Percentiles rank a stretch among this genome's conserved stretches.
Conservation (phyloP, 371 early-diverging fungal genomes). For the Vairimorpha necatrix region DNA sequence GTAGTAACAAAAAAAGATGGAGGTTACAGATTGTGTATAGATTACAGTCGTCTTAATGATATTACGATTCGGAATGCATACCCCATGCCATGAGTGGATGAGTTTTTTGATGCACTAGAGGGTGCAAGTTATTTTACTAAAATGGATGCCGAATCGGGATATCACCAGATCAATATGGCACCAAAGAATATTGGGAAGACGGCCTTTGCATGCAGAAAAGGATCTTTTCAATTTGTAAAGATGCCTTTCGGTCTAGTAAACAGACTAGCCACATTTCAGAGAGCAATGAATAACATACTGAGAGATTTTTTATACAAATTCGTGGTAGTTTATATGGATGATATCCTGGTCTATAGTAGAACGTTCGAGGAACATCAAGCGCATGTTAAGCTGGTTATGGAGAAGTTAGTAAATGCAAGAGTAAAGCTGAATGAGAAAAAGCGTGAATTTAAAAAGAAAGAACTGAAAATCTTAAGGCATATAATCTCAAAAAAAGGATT, state of each 20-base stretch:
- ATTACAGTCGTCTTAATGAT: conserved; percentile 31
- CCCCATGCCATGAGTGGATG: conserved; percentile 33
- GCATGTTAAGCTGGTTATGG: conserved; percentile 5
- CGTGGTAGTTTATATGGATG: conserved; percentile 39
- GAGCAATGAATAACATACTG: conserved; percentile 40
- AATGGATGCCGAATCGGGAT: conserved; percentile 64
- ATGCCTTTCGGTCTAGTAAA: conserved; percentile 38
- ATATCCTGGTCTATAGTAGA: conserved; percentile 30
- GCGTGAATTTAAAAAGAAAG: conserved; percentile 8
- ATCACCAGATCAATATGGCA: conserved; percentile 62
- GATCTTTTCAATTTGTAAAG: conserved; percentile 60
- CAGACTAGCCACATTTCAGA: conserved; percentile 58
- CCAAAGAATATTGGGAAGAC: conserved; percentile 59
- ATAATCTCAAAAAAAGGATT: not conserved
- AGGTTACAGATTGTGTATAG: conserved; percentile 18
- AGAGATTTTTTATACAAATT: not conserved
- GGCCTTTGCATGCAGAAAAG: conserved; percentile 59
- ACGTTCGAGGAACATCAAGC: conserved; percentile 8
- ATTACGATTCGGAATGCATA: conserved; percentile 20
- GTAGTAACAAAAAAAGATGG: conserved; percentile 8
- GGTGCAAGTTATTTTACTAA: conserved; percentile 55
- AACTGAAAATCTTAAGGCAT: conserved; percentile 43
- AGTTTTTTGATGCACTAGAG: conserved; percentile 40
- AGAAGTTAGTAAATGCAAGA: not conserved
- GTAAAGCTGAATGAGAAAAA: conserved; percentile 6